Conservation (phyloP, 1,284 basidiomycete genomes). For the Pascua guehoae region DNA sequence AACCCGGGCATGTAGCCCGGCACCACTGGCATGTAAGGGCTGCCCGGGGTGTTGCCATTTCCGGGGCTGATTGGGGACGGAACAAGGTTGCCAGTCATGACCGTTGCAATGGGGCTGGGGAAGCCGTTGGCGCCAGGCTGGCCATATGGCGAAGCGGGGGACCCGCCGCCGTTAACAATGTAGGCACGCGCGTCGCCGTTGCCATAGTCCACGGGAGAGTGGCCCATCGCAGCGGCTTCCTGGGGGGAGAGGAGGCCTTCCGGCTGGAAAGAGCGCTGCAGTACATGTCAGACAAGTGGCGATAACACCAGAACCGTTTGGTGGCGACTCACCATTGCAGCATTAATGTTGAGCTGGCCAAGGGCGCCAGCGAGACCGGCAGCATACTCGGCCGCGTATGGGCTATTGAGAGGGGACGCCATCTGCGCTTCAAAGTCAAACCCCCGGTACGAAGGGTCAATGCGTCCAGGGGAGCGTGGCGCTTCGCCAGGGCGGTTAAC, state of each 20-base stretch:
- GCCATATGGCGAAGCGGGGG: slow-evolving; percentile 5
- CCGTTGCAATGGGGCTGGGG: slow-evolving; percentile 4
- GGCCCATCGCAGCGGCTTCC: slow-evolving; percentile 9
- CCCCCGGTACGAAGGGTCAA: slow-evolving; percentile 11
- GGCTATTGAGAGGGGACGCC: too few relatives aligned
- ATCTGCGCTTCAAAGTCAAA: too few relatives aligned
- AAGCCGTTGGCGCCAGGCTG: slow-evolving; percentile 11
- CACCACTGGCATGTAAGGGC: slow-evolving; percentile 4
- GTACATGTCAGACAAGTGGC: not conserved
- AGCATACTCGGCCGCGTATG: slow-evolving; percentile 16
- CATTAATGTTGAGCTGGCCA: slow-evolving; percentile 15
- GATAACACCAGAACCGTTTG: not conserved
- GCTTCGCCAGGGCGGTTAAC: slow-evolving; percentile 17
- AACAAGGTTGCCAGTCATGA: slow-evolving; percentile 4
- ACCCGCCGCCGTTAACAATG: slow-evolving; percentile 4
- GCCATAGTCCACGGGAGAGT: slow-evolving; percentile 17
- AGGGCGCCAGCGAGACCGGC: slow-evolving; percentile 16
- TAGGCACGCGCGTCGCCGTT: slow-evolving; percentile 13
- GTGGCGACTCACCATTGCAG: slow-evolving; percentile 14
- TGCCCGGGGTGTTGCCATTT: not conserved
- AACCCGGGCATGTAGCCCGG: slow-evolving; percentile 13
- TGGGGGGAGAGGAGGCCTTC: slow-evolving; percentile 11
- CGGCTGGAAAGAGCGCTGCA: slow-evolving; percentile 17
- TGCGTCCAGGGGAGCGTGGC: slow-evolving; percentile 12
- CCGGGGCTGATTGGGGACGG: not conserved